These are phyloP conservation scores for Wickerhamomyces bisporus DNA, from an alignment of 805 yeast genomes.

Conservation along the genomic window DNA sequence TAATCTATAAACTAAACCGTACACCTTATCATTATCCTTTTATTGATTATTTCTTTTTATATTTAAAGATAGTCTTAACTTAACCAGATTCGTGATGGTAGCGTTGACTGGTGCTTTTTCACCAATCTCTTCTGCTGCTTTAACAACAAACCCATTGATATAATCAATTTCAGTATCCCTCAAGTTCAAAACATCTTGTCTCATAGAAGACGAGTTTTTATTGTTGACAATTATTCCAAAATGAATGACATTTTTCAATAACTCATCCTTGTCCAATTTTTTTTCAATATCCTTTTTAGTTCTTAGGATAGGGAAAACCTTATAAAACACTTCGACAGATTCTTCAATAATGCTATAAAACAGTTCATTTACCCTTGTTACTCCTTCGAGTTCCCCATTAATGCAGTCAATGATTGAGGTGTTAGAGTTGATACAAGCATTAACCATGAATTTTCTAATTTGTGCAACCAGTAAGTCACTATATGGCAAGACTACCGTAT, in stretches of 20 bases:
- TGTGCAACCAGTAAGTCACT: constrained; percentile 54
- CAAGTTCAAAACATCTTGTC: constrained; percentile 47
- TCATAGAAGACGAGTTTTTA: constrained; percentile 48
- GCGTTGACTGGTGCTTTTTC: constrained; percentile 27
- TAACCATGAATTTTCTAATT: constrained; percentile 70
- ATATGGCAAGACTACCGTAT: constrained; percentile 31
- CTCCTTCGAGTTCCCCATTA: constrained; percentile 68
- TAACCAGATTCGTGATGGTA: constrained; percentile 30
- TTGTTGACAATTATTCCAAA: constrained; percentile 43
- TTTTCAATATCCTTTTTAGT: constrained; percentile 17
- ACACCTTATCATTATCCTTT: no score
- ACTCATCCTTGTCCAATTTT: constrained; percentile 25
- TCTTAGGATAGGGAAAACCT: constrained; percentile 26
- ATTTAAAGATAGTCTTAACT: constrained; percentile 24
- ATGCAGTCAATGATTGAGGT: constrained; percentile 73
- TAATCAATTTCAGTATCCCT: constrained; percentile 72
- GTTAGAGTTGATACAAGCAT: constrained; percentile 78
- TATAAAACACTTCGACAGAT: constrained; percentile 25
- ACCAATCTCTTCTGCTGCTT: constrained; percentile 43
- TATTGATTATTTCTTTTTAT: constrained; percentile 9
- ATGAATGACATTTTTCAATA: constrained; percentile 32
- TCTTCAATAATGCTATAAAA: constrained; percentile 31
- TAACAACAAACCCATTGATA: constrained; percentile 75
- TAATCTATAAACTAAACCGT: no score
- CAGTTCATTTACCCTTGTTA: constrained; percentile 34